A percentile compares a stretch with the other conserved stretches of the same genome.
phyloP scores from a whole-genome alignment of 2,329 filamentous ascomycete genomes.

The Ascochyta lentis region DNA sequence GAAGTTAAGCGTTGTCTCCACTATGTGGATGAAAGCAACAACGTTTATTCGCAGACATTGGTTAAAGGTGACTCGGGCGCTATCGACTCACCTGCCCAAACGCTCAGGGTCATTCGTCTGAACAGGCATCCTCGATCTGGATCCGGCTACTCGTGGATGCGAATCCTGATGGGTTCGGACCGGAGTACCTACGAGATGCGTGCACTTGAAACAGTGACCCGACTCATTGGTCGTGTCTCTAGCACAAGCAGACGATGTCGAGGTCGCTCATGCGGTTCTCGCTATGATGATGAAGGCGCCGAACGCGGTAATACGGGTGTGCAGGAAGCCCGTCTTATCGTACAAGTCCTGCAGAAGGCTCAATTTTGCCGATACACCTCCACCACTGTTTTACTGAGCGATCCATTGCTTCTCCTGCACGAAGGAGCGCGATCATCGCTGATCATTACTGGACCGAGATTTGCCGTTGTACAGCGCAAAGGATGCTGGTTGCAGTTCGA shows the following conservation, averaged over 20 bases:
- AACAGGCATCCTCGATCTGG: slow-evolving; percentile 12
- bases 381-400: slow-evolving; percentile 31
- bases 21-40: slow-evolving; percentile 26
- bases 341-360: slow-evolving; percentile 37
- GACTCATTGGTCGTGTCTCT: slow-evolving; percentile 13
- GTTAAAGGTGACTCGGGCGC: slow-evolving; percentile 19
- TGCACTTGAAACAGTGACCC: slow-evolving; percentile 18
- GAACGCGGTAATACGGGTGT: slow-evolving; percentile 32
- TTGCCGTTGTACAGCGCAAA: slow-evolving; percentile 27
- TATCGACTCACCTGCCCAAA: slow-evolving; percentile 20
- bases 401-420: slow-evolving; percentile 27
- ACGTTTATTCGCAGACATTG: slow-evolving; percentile 32
- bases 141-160: slow-evolving; percentile 10
- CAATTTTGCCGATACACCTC: slow-evolving; percentile 39
- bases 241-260: slow-evolving; percentile 19
- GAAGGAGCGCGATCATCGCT: slow-evolving; percentile 32
- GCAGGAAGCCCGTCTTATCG: slow-evolving; percentile 22
- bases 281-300: slow-evolving; percentile 28
- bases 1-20: slow-evolving; percentile 28
- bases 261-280: slow-evolving; percentile 11
- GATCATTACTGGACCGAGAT: slow-evolving; percentile 36
- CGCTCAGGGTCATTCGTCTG: slow-evolving; percentile 10
- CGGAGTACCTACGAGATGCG: slow-evolving; percentile 17
- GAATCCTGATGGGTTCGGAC: slow-evolving; percentile 9
- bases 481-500: slow-evolving; percentile 24